Percentiles rank a stretch among this genome's conserved stretches.
These are phyloP conservation scores for Colletotrichum chrysophilum DNA, from an alignment of 2,329 filamentous ascomycete genomes.

Conservation along the genomic window DNA sequence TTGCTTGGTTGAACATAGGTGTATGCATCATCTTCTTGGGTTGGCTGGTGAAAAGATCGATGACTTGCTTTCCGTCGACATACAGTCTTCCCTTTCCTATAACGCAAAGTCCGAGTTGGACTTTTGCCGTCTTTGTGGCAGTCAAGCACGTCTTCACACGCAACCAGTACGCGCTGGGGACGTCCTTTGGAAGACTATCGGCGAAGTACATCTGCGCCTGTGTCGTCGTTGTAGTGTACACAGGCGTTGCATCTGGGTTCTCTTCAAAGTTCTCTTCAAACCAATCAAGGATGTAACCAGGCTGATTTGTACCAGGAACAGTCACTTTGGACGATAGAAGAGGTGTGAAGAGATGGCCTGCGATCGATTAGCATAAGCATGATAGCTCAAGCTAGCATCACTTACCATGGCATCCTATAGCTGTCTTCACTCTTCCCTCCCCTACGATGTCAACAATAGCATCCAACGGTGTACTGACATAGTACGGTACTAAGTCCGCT, in stretches of 20 bases:
- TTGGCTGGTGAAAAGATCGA: conserved; percentile 35
- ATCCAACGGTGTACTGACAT: conserved; percentile 32
- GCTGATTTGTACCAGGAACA: background rate
- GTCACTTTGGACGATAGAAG: background rate
- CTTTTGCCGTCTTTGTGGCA: conserved; percentile 1
- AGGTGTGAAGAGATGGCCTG: background rate
- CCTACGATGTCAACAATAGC: conserved; percentile 28
- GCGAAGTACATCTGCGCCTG: conserved; percentile 3
- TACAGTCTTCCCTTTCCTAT: conserved; percentile 36
- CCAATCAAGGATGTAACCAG: background rate
- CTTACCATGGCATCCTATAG: background rate
- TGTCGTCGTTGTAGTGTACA: background rate
- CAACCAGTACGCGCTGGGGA: background rate
- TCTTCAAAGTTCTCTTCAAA: background rate
- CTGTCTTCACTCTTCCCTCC: background rate
- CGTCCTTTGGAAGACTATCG: background rate
- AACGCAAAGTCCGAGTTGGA: conserved; percentile 36
- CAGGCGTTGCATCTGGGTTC: background rate
- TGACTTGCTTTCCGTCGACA: conserved; percentile 32
- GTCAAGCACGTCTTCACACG: conserved; percentile 21
- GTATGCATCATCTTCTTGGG: conserved; percentile 31
- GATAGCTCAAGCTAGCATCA: background rate
- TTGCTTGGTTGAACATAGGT: conserved; percentile 37
- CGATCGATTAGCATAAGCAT: background rate
- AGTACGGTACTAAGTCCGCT: conserved; percentile 34